phyloP scores from a whole-genome alignment of 1,284 basidiomycete genomes.

The Irpex sp. region DNA sequence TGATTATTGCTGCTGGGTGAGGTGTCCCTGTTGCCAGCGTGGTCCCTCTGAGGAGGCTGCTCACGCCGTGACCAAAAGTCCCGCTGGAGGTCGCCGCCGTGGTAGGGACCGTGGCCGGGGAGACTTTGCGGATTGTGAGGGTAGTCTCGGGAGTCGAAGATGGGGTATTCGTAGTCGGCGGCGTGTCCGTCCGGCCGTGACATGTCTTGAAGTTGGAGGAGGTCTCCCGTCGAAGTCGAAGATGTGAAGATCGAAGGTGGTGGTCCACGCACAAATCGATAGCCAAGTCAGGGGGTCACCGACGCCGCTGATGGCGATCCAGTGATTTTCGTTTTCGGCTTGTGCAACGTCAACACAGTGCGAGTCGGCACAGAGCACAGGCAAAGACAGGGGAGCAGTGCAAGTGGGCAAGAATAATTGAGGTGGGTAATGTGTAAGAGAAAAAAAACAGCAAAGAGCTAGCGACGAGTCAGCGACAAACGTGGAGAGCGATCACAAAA shows the following conservation, averaged over 20 bases:
- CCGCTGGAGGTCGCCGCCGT: conserved; percentile 15
- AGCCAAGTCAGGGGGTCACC: conserved; percentile 14
- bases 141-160: conserved; percentile 21
- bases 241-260: conserved; percentile 24
- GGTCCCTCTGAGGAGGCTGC: neutral
- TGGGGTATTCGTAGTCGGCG: conserved; percentile 43
- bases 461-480: conserved; percentile 34
- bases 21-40: neutral
- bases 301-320: conserved; percentile 14
- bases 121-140: conserved; percentile 3
- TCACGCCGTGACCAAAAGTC: conserved; percentile 13
- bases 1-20: neutral
- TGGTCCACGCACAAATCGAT: conserved; percentile 14
- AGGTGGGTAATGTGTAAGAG: conserved; percentile 7
- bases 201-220: conserved; percentile 26
- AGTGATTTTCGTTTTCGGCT: conserved; percentile 17
- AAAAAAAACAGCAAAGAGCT: conserved; percentile 28
- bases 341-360: conserved; percentile 6
- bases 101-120: conserved; percentile 11
- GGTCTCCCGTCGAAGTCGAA: conserved; percentile 2
- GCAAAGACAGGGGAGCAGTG: conserved; percentile 20
- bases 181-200: conserved; percentile 34
- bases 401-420: neutral
- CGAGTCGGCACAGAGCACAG: conserved; percentile 13
- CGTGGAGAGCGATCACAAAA: conserved; percentile 34